Base-by-base conservation (phyloP, 257 asterid genomes). In the Rehmannia glutinosa region DNA sequence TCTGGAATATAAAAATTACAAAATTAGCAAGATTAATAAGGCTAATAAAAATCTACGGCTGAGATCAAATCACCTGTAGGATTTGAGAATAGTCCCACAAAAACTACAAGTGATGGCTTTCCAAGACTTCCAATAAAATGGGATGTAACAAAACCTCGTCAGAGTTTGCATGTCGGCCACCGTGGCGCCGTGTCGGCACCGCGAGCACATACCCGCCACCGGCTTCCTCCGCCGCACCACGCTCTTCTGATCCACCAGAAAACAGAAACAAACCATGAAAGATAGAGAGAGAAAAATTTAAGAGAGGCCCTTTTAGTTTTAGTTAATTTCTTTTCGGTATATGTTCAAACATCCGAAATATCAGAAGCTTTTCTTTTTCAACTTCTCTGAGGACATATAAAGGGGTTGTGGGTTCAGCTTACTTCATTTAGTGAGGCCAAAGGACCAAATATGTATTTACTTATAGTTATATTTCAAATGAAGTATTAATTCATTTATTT, bases 241-340 rank as follows among this genome's bases (percentile, higher is more conserved):
- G 67, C 72, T 85, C 82, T 78, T 89, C 77, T 89, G 97, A 61
- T 89, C 97, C 70, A 89, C 93, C 85, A 89, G 69, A 64, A 89
- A 89, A 69, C 95, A 89, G 83, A 89, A 83, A 58, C 91, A 89
- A 53, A 85, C 97, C 95, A 89, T 87, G 9, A 45, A 25, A 12
- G 56, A 12, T 16, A 10, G 12, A 25, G 8, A 62, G n/a, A 62
- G 35, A 54, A 7, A 27, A 32, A 32, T 32, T 3, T 32, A 32
- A 3, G 38, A 5, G 38, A 32, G 38, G 38, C 38, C 1, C 38
- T 32, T 32, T 32, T 32, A n/a, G n/a, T n/a, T n/a, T n/a, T n/a
- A n/a, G n/a, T n/a, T n/a, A n/a, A n/a, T n/a, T n/a, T n/a, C n/a
- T n/a, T n/a, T n/a, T n/a, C n/a, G n/a, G n/a, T n/a, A n/a, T n/a